A percentile compares a stretch with the other conserved stretches of the same genome.
These are phyloP conservation scores for Fagopyrum esculentum DNA, from an alignment of 148 eudicot species.

Conservation along the genomic window DNA sequence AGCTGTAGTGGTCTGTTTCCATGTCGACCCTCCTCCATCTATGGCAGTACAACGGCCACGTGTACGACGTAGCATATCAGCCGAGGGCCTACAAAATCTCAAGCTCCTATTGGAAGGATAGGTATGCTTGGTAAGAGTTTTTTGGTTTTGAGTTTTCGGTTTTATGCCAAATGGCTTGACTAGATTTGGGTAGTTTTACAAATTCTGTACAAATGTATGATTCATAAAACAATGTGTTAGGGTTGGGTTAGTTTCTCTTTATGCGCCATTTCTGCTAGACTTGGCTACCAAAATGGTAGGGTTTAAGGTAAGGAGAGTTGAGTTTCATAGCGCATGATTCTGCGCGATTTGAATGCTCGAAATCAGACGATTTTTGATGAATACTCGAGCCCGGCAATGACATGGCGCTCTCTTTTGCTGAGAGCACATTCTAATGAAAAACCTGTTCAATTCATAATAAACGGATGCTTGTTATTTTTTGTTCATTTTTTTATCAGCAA, in stretches of 20 bases:
- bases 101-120: constrained; percentile 44
- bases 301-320: background rate
- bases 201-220: constrained; percentile 5
- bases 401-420: constrained; percentile 1
- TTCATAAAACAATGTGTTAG: constrained; percentile 11
- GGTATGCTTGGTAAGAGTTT: background rate
- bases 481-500: too few species aligned
- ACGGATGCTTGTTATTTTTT: background rate
- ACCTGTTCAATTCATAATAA: constrained; percentile 9
- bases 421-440: constrained; percentile 1
- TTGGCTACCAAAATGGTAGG: constrained; percentile 12
- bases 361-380: background rate
- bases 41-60: constrained; percentile 40
- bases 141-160: background rate
- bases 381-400: constrained; percentile 8
- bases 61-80: constrained; percentile 68
- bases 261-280: constrained; percentile 8
- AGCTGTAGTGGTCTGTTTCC: constrained; percentile 75
- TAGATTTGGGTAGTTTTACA: background rate
- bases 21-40: constrained; percentile 47
- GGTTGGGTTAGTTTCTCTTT: background rate
- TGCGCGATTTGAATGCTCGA: background rate
- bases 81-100: constrained; percentile 70
- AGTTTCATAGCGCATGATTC: constrained; percentile 8
- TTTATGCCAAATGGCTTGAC: background rate